Evolutionary conservation across 2,329 filamentous ascomycete species (phyloP).

Genomic region (Hymenoscyphus albidus): DNA sequence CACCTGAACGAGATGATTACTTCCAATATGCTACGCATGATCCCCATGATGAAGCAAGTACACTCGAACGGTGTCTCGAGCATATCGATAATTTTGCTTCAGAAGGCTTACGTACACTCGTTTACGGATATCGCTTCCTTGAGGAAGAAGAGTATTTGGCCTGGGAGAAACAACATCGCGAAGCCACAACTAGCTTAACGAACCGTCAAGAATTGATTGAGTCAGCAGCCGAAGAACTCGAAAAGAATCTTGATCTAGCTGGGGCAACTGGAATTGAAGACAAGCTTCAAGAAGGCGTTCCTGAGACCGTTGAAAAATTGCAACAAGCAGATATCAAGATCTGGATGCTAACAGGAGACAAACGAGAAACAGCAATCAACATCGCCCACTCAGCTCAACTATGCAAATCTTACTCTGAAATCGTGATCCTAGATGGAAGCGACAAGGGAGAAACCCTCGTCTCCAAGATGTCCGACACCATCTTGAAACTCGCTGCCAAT

Average conservation of each 20-base stretch:
- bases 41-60: slow-evolving; percentile 47
- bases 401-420: slow-evolving; percentile 64
- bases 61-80: slow-evolving; percentile 71
- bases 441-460: slow-evolving; percentile 48
- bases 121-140: slow-evolving; percentile 78
- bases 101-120: slow-evolving; percentile 78
- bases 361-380: slow-evolving; percentile 87
- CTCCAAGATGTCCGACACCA: slow-evolving; percentile 41
- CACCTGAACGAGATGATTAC: not conserved
- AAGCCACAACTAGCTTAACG: slow-evolving; percentile 77
- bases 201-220: slow-evolving; percentile 78
- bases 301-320: slow-evolving; percentile 13
- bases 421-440: slow-evolving; percentile 62
- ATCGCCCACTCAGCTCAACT: slow-evolving; percentile 84
- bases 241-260: slow-evolving; percentile 76
- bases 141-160: slow-evolving; percentile 66
- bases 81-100: slow-evolving; percentile 86
- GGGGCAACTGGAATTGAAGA: slow-evolving; percentile 93
- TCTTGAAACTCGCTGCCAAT: slow-evolving; percentile 60
- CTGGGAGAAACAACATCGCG: slow-evolving; percentile 75
- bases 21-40: slow-evolving; percentile 39
- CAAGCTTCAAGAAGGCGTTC: slow-evolving; percentile 80
- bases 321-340: slow-evolving; percentile 49
- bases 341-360: slow-evolving; percentile 96
- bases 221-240: slow-evolving; percentile 73